A percentile compares a stretch with the other conserved stretches of the same genome.
phyloP scores from a whole-genome alignment of 495 filamentous ascomycete genomes.

The Pseudevernia furfuracea region DNA sequence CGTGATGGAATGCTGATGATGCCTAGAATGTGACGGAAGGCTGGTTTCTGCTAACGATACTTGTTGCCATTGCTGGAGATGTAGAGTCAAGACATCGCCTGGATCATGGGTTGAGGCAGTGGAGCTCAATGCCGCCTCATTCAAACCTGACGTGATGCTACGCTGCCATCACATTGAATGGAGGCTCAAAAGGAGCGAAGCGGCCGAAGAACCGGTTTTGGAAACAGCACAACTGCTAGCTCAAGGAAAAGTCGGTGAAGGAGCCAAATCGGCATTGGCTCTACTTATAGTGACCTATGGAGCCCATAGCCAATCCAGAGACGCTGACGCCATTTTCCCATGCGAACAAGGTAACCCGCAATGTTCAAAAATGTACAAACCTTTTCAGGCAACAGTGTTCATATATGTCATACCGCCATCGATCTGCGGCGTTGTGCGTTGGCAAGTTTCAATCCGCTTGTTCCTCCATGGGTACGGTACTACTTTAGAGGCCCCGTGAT shows the following conservation, averaged over 20 bases:
- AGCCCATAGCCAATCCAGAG: neutral
- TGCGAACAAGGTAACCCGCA: slow-evolving; percentile 6
- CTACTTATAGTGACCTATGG: slow-evolving; percentile 3
- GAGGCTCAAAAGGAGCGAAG: neutral
- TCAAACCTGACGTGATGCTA: neutral
- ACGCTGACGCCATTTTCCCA: neutral
- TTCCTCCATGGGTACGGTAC: slow-evolving; percentile 5
- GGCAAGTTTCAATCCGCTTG: slow-evolving; percentile 12
- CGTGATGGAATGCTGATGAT: slow-evolving; percentile 3
- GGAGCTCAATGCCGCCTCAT: neutral
- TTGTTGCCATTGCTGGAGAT: neutral
- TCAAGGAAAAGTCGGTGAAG: slow-evolving; percentile 19
- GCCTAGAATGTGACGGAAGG: slow-evolving; percentile 16
- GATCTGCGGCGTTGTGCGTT: slow-evolving; percentile 14
- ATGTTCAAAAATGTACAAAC: slow-evolving; percentile 9
- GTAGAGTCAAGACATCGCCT: neutral
- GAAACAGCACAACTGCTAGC: neutral
- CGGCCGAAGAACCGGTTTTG: neutral
- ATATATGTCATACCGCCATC: slow-evolving; percentile 10
- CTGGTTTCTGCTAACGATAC: neutral
- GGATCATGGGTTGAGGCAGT: neutral
- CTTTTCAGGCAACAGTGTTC: slow-evolving; percentile 10
- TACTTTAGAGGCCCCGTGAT: slow-evolving; percentile 14
- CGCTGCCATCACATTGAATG: neutral
- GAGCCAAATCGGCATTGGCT: neutral